These are phyloP conservation scores for Claviceps digitariae DNA, from an alignment of 2,329 filamentous ascomycete species.

Conservation along the genomic window DNA sequence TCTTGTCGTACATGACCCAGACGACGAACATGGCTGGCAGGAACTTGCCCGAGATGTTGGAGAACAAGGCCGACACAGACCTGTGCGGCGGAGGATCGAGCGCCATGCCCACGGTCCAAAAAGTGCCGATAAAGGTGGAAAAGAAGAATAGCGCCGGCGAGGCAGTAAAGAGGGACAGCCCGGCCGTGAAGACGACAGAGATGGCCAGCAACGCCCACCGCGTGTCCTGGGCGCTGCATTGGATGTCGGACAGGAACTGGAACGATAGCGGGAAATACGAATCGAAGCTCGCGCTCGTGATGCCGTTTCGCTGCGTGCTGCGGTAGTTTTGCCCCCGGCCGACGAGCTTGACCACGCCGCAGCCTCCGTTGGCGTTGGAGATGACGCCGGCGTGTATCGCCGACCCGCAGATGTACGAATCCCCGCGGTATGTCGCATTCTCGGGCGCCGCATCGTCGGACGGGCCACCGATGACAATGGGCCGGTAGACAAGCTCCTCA, in stretches of 20 bases:
- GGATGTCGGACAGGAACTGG: constrained; percentile 53
- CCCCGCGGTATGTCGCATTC: constrained; percentile 62
- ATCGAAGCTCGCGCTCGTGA: constrained; percentile 64
- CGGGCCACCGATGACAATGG: constrained; percentile 57
- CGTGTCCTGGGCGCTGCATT: constrained; percentile 59
- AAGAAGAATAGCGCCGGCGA: constrained; percentile 76
- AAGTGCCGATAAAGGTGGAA: constrained; percentile 65
- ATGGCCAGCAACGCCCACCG: constrained; percentile 76
- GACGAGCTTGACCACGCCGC: constrained; percentile 63
- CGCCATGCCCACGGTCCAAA: constrained; percentile 80
- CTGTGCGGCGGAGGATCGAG: constrained; percentile 67
- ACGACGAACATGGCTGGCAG: constrained; percentile 78
- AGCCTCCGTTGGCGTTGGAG: constrained; percentile 58
- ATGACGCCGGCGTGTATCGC: constrained; percentile 77
- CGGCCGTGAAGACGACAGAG: constrained; percentile 62
- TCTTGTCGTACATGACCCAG: constrained; percentile 78
- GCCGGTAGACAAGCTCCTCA: constrained; percentile 48
- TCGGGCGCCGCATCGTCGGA: constrained; percentile 25
- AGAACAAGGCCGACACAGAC: constrained; percentile 58
- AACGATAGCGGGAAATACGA: constrained; percentile 85
- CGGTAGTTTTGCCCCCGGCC: constrained; percentile 53
- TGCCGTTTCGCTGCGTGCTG: constrained; percentile 55
- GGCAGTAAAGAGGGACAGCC: constrained; percentile 70
- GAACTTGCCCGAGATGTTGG: constrained; percentile 65
- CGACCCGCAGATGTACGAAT: constrained; percentile 76